These are phyloP conservation scores for Dictyostelium brefeldianum DNA, from an alignment of 78 protist species.

Conservation along the genomic window DNA sequence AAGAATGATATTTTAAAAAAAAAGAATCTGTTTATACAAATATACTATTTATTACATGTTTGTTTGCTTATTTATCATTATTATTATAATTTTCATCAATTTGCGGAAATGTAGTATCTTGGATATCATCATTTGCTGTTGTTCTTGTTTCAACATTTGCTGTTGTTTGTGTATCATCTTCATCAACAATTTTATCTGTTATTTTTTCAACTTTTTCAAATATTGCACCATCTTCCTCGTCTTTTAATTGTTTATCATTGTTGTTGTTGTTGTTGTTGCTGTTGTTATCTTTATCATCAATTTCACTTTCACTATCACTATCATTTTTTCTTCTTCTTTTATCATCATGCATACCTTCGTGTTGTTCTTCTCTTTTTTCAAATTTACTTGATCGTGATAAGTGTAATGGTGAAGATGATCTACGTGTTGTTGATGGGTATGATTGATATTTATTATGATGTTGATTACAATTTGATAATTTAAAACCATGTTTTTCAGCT, in stretches of 20 bases:
- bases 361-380: background rate
- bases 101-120: background rate
- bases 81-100: too few species aligned
- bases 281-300: background rate
- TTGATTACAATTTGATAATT: background rate
- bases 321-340: background rate
- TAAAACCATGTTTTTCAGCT: conserved; percentile 37
- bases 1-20: background rate
- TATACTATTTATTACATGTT: too few species aligned
- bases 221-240: background rate
- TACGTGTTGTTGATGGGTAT: background rate
- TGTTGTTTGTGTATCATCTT: background rate
- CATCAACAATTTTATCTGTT: background rate
- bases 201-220: background rate
- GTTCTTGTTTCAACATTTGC: too few species aligned
- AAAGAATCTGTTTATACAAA: background rate
- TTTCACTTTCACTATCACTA: background rate
- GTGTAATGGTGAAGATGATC: background rate
- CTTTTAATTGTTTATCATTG: background rate
- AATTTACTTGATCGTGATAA: background rate
- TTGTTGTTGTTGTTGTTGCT: background rate
- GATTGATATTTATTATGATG: background rate
- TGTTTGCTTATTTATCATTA: too few species aligned
- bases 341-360: background rate
- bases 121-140: too few species aligned